Conservation (phyloP, 345 rosid species). For the Kandelia obovata region DNA sequence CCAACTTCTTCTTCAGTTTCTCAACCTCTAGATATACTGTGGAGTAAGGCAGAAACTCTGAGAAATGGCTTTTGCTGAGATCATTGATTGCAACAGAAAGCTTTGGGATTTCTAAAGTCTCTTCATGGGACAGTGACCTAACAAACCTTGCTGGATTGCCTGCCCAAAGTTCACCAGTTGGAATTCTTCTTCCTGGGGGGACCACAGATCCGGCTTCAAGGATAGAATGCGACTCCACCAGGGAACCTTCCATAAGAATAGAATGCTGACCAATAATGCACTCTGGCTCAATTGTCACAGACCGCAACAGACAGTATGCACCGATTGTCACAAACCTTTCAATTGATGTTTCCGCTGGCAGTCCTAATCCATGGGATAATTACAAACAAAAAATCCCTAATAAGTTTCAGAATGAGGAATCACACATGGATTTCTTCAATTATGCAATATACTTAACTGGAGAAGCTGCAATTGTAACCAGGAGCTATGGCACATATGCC, state of each 20-base stretch:
- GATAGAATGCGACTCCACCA: constrained; percentile 85
- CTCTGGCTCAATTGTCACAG: constrained; percentile 96
- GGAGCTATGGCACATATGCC: background rate
- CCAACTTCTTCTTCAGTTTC: constrained; percentile 71
- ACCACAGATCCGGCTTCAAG: constrained; percentile 95
- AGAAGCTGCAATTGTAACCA: background rate
- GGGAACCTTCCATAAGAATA: constrained; percentile 96
- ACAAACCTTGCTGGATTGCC: constrained; percentile 98
- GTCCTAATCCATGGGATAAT: constrained; percentile 44
- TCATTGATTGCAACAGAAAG: constrained; percentile 92
- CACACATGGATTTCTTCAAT: background rate
- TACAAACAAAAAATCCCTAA: background rate
- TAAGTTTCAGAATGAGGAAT: background rate
- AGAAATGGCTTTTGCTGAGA: constrained; percentile 62
- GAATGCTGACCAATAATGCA: constrained; percentile 96
- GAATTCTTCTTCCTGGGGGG: constrained; percentile 95
- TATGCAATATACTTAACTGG: background rate
- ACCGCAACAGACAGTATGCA: constrained; percentile 76
- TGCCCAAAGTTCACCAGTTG: constrained; percentile 95
- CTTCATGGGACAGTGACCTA: constrained; percentile 81
- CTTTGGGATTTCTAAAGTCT: constrained; percentile 87
- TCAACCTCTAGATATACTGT: constrained; percentile 92
- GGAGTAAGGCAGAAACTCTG: constrained; percentile 91
- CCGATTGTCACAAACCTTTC: constrained; percentile 93
- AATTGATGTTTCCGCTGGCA: constrained; percentile 80